phyloP scores from a whole-genome alignment of 2,329 filamentous ascomycete genomes.

The Stenocarpella maydis region DNA sequence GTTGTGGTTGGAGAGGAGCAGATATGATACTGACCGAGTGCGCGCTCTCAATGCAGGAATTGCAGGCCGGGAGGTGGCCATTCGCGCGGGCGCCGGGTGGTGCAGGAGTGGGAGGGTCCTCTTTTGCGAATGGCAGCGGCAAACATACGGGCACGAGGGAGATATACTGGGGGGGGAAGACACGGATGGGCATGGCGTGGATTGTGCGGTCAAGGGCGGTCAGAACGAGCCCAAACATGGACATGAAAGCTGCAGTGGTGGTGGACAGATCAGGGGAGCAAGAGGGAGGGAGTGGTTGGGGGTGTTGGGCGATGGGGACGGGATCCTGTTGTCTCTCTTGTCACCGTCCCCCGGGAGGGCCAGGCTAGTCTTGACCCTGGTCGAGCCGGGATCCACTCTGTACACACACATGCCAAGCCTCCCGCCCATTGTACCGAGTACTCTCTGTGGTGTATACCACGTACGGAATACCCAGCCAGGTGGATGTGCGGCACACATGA shows the following conservation, averaged over 20 bases:
- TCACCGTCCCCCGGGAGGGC: slow-evolving; percentile 30
- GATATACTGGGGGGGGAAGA: not conserved
- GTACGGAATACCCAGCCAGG: not conserved
- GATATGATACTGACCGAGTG: not conserved
- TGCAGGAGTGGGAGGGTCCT: slow-evolving; percentile 26
- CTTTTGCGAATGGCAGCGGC: not conserved
- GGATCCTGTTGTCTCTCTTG: slow-evolving; percentile 40
- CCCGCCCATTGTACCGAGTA: slow-evolving; percentile 13
- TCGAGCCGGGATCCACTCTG: slow-evolving; percentile 25
- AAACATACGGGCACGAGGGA: slow-evolving; percentile 27
- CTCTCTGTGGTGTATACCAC: too few relatives aligned
- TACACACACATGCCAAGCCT: not conserved
- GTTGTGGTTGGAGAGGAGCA: not conserved
- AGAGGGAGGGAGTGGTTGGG: slow-evolving; percentile 44
- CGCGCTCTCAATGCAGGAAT: slow-evolving; percentile 22
- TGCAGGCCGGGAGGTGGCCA: slow-evolving; percentile 27
- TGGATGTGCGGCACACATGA: slow-evolving; percentile 6
- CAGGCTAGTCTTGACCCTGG: slow-evolving; percentile 27
- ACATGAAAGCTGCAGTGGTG: slow-evolving; percentile 49
- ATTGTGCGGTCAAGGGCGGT: slow-evolving; percentile 55
- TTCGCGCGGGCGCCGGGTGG: slow-evolving; percentile 29
- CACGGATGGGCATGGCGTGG: slow-evolving; percentile 44
- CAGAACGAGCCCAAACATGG: slow-evolving; percentile 73
- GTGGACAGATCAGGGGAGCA: slow-evolving; percentile 44
- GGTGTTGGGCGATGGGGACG: slow-evolving; percentile 35